phyloP scores from a whole-genome alignment of 805 yeast species.

The Priceomyces melissophilus region DNA sequence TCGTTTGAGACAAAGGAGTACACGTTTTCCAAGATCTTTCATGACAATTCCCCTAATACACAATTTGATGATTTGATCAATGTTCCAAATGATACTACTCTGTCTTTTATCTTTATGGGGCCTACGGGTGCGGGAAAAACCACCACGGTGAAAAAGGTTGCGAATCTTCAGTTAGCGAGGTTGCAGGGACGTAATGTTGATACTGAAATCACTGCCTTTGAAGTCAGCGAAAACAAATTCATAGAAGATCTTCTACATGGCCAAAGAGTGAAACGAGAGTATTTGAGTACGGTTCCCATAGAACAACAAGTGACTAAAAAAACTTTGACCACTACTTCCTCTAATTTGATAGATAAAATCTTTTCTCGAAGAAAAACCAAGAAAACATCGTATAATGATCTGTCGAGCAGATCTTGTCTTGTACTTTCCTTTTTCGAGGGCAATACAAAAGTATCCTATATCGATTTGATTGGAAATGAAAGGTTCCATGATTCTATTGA shows the following conservation, averaged over 20 bases:
- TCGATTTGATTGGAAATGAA: conserved; percentile 31
- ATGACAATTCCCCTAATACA: conserved; percentile 1
- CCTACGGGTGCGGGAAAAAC: conserved; percentile 35
- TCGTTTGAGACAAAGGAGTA: conserved; percentile 17
- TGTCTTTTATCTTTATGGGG: conserved; percentile 18
- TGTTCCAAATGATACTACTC: conserved; percentile 3
- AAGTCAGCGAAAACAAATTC: conserved; percentile 22
- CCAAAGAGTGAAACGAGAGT: conserved; percentile 7
- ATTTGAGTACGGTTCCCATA: conserved; percentile 7
- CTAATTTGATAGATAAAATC: conserved; percentile 10
- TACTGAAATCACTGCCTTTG: conserved; percentile 24
- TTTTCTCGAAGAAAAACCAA: conserved; percentile 17
- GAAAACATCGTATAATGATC: conserved; percentile 16
- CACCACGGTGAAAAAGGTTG: conserved; percentile 19
- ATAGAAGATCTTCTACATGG: conserved; percentile 23
- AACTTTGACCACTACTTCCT: conserved; percentile 4
- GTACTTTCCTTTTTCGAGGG: conserved; percentile 20
- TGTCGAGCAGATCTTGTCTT: conserved; percentile 25
- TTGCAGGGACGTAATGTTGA: conserved; percentile 5
- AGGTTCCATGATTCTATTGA: conserved; percentile 14
- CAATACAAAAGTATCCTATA: conserved; percentile 16
- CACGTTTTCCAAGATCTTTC: conserved; percentile 19
- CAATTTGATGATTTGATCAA: conserved; percentile 9
- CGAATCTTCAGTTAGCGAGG: conserved; percentile 10
- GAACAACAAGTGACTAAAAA: conserved; percentile 14